phyloP scores from a whole-genome alignment of 352 stramenopile genomes.

The Peronospora farinosa region DNA sequence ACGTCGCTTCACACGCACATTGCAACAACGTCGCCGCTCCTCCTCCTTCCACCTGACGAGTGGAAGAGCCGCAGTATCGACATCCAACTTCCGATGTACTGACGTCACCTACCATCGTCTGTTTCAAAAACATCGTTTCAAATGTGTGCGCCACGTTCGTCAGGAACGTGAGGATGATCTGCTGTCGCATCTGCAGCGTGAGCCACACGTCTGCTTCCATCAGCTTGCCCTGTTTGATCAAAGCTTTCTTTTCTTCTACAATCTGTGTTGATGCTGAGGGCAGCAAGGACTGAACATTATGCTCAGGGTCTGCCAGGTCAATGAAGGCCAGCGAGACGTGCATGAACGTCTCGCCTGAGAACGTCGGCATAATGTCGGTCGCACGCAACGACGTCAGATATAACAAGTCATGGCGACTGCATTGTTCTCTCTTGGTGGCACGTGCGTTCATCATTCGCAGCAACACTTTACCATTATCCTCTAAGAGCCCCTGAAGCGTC shows the following conservation, averaged over 20 bases:
- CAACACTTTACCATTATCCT: slow-evolving; percentile 76
- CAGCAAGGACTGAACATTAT: slow-evolving; percentile 72
- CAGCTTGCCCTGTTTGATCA: slow-evolving; percentile 66
- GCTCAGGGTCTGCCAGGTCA: slow-evolving; percentile 59
- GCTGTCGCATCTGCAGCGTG: slow-evolving; percentile 80
- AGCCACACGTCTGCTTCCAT: slow-evolving; percentile 83
- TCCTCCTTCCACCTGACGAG: slow-evolving; percentile 16
- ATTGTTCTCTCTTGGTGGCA: slow-evolving; percentile 59
- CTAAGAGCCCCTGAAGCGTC: slow-evolving; percentile 60
- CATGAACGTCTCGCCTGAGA: slow-evolving; percentile 77
- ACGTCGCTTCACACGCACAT: slow-evolving; percentile 67
- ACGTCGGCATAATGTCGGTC: slow-evolving; percentile 70
- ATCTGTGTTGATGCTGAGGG: slow-evolving; percentile 51
- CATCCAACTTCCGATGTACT: slow-evolving; percentile 57
- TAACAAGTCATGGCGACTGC: slow-evolving; percentile 64
- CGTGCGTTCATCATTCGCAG: slow-evolving; percentile 72
- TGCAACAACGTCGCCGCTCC: slow-evolving; percentile 37
- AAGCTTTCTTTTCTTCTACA: slow-evolving; percentile 52
- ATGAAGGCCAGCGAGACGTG: slow-evolving; percentile 75
- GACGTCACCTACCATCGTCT: slow-evolving; percentile 63
- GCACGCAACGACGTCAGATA: slow-evolving; percentile 59
- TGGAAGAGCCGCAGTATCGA: slow-evolving; percentile 55
- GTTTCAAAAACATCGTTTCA: slow-evolving; percentile 73
- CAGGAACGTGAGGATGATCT: slow-evolving; percentile 73
- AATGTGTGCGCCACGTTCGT: slow-evolving; percentile 80